phyloP scores from a whole-genome alignment of 176 grass and related monocot species.

The Tillandsia leiboldiana region DNA sequence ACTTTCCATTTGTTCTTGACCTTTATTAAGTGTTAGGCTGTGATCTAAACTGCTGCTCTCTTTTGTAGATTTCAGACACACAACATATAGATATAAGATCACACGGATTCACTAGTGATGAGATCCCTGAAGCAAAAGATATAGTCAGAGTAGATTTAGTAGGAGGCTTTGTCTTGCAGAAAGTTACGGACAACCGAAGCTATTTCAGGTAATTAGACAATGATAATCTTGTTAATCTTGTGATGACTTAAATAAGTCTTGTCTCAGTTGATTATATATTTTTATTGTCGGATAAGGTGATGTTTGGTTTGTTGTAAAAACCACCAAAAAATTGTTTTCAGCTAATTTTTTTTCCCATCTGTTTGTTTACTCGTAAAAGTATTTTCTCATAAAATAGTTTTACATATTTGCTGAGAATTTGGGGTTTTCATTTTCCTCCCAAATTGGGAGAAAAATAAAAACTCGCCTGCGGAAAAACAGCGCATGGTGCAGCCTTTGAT shows the following conservation, averaged over 20 bases:
- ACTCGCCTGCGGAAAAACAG: no score
- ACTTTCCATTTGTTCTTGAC: neutral
- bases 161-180: constrained; percentile 89
- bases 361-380: no score
- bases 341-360: no score
- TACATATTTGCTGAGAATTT: no score
- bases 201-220: constrained; percentile 59
- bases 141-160: constrained; percentile 66
- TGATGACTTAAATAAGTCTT: neutral
- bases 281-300: neutral
- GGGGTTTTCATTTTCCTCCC: no score
- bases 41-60: constrained; percentile 3
- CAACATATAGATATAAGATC: constrained; percentile 46
- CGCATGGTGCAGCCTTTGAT: no score
- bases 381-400: no score
- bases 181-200: constrained; percentile 51
- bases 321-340: no score
- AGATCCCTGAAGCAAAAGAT: constrained; percentile 74
- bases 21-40: constrained; percentile 13
- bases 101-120: constrained; percentile 59
- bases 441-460: no score
- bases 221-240: neutral
- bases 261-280: neutral
- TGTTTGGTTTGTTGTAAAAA: no score
- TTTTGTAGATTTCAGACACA: constrained; percentile 58